These are phyloP conservation scores for Penicillium manginii DNA, from an alignment of 495 filamentous ascomycete genomes.

Conservation along the genomic window DNA sequence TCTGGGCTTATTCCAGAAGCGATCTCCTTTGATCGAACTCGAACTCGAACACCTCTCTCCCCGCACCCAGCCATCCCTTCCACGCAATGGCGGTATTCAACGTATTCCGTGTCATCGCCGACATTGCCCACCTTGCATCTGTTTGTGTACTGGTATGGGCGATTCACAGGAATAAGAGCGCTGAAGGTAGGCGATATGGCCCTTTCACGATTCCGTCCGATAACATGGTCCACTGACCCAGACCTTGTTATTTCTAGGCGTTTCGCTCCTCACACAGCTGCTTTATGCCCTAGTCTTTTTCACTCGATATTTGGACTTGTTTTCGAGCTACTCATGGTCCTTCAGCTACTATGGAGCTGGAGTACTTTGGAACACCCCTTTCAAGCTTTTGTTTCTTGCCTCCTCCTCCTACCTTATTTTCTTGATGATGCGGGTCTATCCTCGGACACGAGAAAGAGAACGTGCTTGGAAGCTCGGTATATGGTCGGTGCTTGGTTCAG, in stretches of 20 bases:
- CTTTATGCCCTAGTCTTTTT: constrained; percentile 88
- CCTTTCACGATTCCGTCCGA: background rate
- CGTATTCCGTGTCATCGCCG: constrained; percentile 78
- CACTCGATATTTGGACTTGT: constrained; percentile 85
- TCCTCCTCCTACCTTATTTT: constrained; percentile 86
- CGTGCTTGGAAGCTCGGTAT: constrained; percentile 85
- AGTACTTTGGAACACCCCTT: constrained; percentile 57
- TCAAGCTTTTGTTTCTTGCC: constrained; percentile 84
- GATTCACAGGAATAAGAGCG: constrained; percentile 84
- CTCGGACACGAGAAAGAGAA: constrained; percentile 87
- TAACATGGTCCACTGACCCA: constrained; percentile 7
- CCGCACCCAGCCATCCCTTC: constrained; percentile 14
- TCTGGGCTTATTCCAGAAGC: background rate
- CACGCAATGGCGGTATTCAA: constrained; percentile 50
- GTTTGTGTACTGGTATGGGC: constrained; percentile 90
- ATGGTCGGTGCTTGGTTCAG: constrained; percentile 60
- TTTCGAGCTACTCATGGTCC: constrained; percentile 46
- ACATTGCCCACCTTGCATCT: constrained; percentile 80
- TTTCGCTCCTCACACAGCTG: constrained; percentile 91
- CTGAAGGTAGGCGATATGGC: constrained; percentile 67
- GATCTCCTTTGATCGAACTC: background rate
- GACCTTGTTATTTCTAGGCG: constrained; percentile 54
- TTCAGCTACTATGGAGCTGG: constrained; percentile 9
- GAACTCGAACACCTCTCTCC: background rate
- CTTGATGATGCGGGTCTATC: constrained; percentile 84